Conservation (phyloP, 2,329 filamentous ascomycete species). For the Sclerotinia subarctica region DNA sequence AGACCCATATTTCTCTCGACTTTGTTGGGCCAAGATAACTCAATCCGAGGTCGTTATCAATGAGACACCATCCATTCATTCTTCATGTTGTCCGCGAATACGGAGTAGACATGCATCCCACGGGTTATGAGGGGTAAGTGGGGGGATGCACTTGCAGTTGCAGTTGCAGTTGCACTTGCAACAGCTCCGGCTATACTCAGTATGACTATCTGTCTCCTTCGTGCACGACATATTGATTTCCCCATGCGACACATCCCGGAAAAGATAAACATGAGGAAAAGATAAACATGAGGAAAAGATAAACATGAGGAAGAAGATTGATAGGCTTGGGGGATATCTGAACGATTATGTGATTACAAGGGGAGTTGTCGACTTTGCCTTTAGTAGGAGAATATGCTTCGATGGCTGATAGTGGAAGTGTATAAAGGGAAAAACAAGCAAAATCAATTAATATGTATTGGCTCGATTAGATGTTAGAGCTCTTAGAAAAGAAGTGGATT, state of each 20-base stretch:
- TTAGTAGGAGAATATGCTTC: not conserved
- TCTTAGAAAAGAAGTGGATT: not conserved
- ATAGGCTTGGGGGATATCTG: not conserved
- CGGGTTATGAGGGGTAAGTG: not conserved
- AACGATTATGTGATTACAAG: constrained; percentile 16
- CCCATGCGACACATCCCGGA: not conserved
- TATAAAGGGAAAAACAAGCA: not conserved
- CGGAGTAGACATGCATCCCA: not conserved
- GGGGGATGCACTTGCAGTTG: not conserved
- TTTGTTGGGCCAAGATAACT: not conserved
- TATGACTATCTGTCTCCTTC: not conserved
- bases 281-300: not conserved
- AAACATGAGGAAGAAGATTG: not conserved
- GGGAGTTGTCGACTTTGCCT: constrained; percentile 10
- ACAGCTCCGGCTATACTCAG: not conserved
- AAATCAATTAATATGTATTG: not conserved
- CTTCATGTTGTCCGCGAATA: not conserved
- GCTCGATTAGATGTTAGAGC: not conserved
- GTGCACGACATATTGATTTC: not conserved
- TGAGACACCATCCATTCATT: not conserved
- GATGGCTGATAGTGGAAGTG: not conserved
- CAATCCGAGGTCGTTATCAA: constrained; percentile 1
- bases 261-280: not conserved
- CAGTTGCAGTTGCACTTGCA: not conserved
- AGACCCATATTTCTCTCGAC: not conserved